phyloP scores from a whole-genome alignment of 495 filamentous ascomycete species.

The Aspergillus diversus region DNA sequence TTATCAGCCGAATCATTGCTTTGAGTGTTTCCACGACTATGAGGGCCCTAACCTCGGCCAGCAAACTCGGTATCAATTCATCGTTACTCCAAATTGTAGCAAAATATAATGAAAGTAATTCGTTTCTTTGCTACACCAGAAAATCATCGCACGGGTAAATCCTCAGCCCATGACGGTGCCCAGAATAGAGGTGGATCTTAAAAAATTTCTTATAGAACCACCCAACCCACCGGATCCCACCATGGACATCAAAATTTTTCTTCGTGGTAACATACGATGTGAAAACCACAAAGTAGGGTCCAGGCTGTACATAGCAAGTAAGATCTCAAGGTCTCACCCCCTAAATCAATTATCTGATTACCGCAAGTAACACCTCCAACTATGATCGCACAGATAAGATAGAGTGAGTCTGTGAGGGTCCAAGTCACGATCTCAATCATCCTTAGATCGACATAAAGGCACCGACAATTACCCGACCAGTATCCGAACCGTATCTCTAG shows the following conservation, averaged over 20 bases:
- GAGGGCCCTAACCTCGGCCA: background rate
- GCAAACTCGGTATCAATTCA: too few species aligned
- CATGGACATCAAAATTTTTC: background rate
- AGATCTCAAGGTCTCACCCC: too few species aligned
- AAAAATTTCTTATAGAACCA: slow-evolving; percentile 1
- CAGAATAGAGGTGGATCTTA: background rate
- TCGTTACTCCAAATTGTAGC: too few species aligned
- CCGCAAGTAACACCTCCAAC: too few species aligned
- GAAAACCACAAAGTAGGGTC: background rate
- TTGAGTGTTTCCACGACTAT: too few species aligned
- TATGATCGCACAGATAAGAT: background rate
- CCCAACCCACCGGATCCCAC: background rate
- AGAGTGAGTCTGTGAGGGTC: background rate
- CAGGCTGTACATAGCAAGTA: background rate
- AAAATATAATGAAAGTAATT: background rate
- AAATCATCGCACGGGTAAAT: background rate
- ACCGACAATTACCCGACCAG: slow-evolving; percentile 26
- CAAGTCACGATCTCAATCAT: background rate
- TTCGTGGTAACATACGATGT: background rate
- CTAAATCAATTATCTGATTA: too few species aligned
- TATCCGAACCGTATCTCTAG: slow-evolving; percentile 16
- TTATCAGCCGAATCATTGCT: too few species aligned
- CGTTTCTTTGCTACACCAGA: background rate
- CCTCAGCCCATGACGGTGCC: background rate
- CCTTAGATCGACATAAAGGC: background rate